A percentile compares a stretch with the other conserved stretches of the same genome.
Evolutionary conservation across 345 rosid genomes (phyloP).

Genomic region (Citrus sp.): DNA sequence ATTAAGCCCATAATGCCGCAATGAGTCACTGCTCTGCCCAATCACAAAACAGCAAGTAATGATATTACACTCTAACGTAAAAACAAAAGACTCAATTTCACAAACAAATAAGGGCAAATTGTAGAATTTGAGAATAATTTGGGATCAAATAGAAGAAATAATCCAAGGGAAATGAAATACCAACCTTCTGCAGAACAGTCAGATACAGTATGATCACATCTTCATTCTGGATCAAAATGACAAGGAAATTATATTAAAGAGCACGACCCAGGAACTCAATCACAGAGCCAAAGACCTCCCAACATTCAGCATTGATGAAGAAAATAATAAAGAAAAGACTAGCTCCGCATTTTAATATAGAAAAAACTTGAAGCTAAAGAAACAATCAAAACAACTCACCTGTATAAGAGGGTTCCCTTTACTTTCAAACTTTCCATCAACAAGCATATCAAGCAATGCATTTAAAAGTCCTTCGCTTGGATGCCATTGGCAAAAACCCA

Average conservation of each 20-base stretch:
- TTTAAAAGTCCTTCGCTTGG: slow-evolving; percentile 77
- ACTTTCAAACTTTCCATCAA: slow-evolving; percentile 84
- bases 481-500: slow-evolving; percentile 77
- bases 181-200: slow-evolving; percentile 90
- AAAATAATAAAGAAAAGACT: not conserved
- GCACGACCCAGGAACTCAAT: slow-evolving; percentile 5
- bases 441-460: slow-evolving; percentile 97
- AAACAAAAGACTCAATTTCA: not conserved
- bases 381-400: slow-evolving; percentile 35
- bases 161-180: slow-evolving; percentile 33
- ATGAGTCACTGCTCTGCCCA: slow-evolving; percentile 99
- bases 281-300: not conserved
- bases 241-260: slow-evolving; percentile 23
- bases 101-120: not conserved
- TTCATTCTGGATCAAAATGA: slow-evolving; percentile 68
- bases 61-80: slow-evolving; percentile 1
- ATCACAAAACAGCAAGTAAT: slow-evolving; percentile 47
- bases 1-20: slow-evolving; percentile 80
- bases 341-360: not conserved
- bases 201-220: slow-evolving; percentile 89
- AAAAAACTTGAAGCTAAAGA: not conserved
- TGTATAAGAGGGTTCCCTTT: slow-evolving; percentile 60
- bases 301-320: not conserved
- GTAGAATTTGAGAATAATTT: not conserved
- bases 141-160: not conserved